Evolutionary conservation across 139 green algal genomes (phyloP), one percentile per base, ranked within the genome.

Genomic region (Astrephomene gubernaculifera): DNA sequence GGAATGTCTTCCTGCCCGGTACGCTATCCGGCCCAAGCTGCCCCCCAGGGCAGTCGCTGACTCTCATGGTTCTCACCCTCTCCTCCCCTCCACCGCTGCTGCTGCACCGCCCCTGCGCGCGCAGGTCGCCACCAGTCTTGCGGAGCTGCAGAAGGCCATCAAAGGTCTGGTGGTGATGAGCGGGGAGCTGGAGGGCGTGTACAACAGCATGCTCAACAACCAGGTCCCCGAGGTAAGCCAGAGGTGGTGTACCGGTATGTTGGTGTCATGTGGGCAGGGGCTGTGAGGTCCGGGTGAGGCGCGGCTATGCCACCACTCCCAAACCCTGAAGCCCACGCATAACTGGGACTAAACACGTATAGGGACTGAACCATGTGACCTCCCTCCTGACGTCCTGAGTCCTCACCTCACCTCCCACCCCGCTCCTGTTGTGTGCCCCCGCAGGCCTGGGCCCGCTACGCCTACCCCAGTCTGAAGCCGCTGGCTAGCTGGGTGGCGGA

Each of bases 121-220:
- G 6, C 57, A 70, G 63, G 63, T 98, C 70, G 60, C 52, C 0
- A 39, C n/a, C 33, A 94, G 86, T 63, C 84, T 97, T 63, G 38
- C 24, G 57, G 91, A 96, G 88, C 92, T 97, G 67, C 91, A 96
- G 87, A 94, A 93, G 73, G 95, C 95, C 2, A 95, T 98, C 86
- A 90, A 94, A 73, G 95, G 95, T 24, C 61, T 96, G 85, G 95
- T 97, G 65, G 93, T 97, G 17, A 98, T 98, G 95, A 95, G 90
- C 73, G 82, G 60, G 24, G 94, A 97, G 78, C 89, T 98, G 69
- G 95, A 98, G 90, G 79, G 54, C 25, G 94, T 97, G 84, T 95
- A 93, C 88, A 91, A 90, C 49, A 80, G 71, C 78, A 90, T 98
- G 79, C 87, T 96, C 41, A 93, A 93, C 85, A 97, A 96, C 83